Evolutionary conservation across 164 flowering plant genomes (phyloP), one percentile per base, ranked within the genome.

Genomic region (Amborella trichopoda): DNA sequence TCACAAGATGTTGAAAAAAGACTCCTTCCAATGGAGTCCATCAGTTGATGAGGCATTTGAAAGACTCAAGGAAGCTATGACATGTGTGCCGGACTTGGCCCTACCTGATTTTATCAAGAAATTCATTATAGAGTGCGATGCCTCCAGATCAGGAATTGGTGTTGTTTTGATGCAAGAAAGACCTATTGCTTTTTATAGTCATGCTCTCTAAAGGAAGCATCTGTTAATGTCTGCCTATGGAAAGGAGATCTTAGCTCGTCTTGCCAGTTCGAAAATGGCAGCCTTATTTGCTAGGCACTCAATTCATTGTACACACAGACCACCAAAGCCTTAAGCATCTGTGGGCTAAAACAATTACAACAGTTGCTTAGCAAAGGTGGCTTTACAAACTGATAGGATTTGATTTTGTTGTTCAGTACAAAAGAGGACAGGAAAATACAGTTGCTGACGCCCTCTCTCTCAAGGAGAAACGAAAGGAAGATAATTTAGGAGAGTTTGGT

Each of bases 361-460:
- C 51, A 19, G 2, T 1, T 45, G 6, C 52, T n/a, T n/a, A 54
- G 5, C 45, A 46, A 23, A 34, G 19, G 21, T 54, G 50, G 50
- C 16, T 54, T 19, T 2, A 5, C 0, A 53, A 53, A 5, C 2
- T 53, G 4, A 23, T 53, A 23, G 48, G 53, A 0, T 47, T 14
- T 40, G 46, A 47, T 18, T 47, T 39, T 21, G 3, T 3, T 3
- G 8, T 55, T 22, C 39, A 55, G 13, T 55, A 55, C 8, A 55
- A 55, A 40, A 30, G 2, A 4, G 12, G 47, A 53, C 0, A 0
- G 10, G 3, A 9, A 19, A 2, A 48, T n/a, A n/a, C n/a, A 55
- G 17, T 4, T 43, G 10, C 8, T 43, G 32, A 3, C 52, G 28
- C 32, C 28, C 59, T 16, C 28, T 55, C 0, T 55, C 47, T 3